Evolutionary conservation across 2,329 filamentous ascomycete genomes (phyloP).

Genomic region (Fusarium marasasianum): DNA sequence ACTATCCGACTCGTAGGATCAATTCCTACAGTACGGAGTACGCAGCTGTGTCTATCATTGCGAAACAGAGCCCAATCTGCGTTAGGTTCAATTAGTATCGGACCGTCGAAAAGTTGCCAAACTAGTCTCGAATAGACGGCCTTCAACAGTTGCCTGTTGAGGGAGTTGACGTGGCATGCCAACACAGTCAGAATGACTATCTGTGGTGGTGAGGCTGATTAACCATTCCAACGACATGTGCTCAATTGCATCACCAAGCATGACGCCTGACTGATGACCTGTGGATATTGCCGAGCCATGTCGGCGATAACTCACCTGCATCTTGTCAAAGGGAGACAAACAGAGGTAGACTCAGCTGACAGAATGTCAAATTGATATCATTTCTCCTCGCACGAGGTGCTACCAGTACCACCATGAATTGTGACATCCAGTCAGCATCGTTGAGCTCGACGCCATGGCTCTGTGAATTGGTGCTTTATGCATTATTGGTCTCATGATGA

Average conservation of each 20-base stretch:
- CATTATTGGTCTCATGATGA: constrained; percentile 17
- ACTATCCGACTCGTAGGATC: constrained; percentile 3
- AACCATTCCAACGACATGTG: constrained; percentile 17
- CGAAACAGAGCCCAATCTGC: constrained; percentile 24
- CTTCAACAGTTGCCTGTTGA: constrained; percentile 30
- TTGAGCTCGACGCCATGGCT: constrained; percentile 5
- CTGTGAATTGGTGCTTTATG: neutral
- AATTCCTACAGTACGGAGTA: neutral
- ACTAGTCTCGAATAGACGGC: constrained; percentile 11
- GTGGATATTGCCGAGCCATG: constrained; percentile 17
- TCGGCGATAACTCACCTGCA: constrained; percentile 36
- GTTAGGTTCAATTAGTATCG: constrained; percentile 11
- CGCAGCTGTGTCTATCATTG: constrained; percentile 6
- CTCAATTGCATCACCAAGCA: constrained; percentile 28
- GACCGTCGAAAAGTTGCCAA: constrained; percentile 10
- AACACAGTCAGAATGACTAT: constrained; percentile 24
- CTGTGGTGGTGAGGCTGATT: constrained; percentile 15
- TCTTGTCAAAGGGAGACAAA: constrained; percentile 4
- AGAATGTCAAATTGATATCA: constrained; percentile 6
- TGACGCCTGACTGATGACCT: constrained; percentile 8
- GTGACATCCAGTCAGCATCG: constrained; percentile 15
- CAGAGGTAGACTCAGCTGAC: constrained; percentile 29
- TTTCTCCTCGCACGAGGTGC: constrained; percentile 18
- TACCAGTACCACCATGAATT: neutral
- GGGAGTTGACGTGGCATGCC: constrained; percentile 39